These are phyloP conservation scores for Pyrenophora graminea DNA, from an alignment of 2,329 filamentous ascomycete genomes.

Conservation along the genomic window DNA sequence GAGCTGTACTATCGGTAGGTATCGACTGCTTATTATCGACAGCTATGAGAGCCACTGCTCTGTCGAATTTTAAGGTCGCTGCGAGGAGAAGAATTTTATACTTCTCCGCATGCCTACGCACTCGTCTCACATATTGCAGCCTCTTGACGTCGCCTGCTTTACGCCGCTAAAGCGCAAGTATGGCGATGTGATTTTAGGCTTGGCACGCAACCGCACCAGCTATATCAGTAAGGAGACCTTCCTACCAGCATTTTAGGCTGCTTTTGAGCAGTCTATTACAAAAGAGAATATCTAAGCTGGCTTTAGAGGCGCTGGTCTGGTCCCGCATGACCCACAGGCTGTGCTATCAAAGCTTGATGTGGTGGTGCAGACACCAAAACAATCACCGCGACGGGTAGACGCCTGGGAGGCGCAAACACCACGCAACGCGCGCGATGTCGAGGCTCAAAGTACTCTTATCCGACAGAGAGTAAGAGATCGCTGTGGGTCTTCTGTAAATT, in stretches of 20 bases:
- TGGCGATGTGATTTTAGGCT: constrained; percentile 7
- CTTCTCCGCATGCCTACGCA: constrained; percentile 15
- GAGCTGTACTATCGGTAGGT: constrained; percentile 22
- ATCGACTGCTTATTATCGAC: constrained; percentile 48
- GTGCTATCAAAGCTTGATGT: constrained; percentile 42
- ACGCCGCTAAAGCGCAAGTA: not conserved
- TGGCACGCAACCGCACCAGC: not conserved
- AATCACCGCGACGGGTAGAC: not conserved
- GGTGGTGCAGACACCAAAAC: constrained; percentile 18
- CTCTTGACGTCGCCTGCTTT: not conserved
- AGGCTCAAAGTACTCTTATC: constrained; percentile 14
- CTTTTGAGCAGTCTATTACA: not conserved
- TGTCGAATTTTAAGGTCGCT: constrained; percentile 44
- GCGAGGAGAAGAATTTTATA: constrained; percentile 13
- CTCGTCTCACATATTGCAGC: not conserved
- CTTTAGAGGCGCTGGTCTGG: constrained; percentile 38
- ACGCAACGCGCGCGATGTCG: constrained; percentile 13
- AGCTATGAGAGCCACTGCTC: constrained; percentile 44
- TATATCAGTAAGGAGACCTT: not conserved
- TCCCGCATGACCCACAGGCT: constrained; percentile 36
- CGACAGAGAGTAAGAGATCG: constrained; percentile 6
- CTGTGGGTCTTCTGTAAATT: constrained; percentile 7
- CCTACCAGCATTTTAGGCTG: not conserved
- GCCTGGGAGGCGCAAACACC: constrained; percentile 16
- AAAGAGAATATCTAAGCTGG: constrained; percentile 25